A percentile compares a stretch with the other conserved stretches of the same genome.
phyloP scores from a whole-genome alignment of 2,329 filamentous ascomycete genomes.

The Talaromyces sp. region DNA sequence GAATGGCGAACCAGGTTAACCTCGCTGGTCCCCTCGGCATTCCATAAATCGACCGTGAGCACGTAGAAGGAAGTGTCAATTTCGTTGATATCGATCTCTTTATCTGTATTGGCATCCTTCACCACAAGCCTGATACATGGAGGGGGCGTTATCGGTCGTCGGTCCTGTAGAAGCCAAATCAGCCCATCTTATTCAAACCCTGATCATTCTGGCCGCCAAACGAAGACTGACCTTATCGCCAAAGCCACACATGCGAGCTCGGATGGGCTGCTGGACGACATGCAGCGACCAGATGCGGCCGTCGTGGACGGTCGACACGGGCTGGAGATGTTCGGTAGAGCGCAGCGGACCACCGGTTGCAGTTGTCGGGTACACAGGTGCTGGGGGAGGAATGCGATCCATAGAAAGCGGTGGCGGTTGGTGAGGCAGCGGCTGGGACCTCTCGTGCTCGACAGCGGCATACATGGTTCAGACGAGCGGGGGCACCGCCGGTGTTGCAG shows the following conservation, averaged over 20 bases:
- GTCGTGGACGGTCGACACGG: conserved; percentile 36
- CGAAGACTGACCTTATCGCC: conserved; percentile 73
- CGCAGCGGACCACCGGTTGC: conserved; percentile 26
- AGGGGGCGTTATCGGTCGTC: conserved; percentile 90
- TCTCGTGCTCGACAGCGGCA: conserved; percentile 30
- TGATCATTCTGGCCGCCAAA: not conserved
- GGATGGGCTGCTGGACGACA: conserved; percentile 84
- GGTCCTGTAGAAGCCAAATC: conserved; percentile 56
- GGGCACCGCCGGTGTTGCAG: conserved; percentile 13
- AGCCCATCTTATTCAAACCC: conserved; percentile 1
- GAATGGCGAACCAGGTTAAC: conserved; percentile 66
- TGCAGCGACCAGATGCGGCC: conserved; percentile 56
- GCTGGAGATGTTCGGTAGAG: conserved; percentile 30
- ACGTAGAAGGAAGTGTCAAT: conserved; percentile 65
- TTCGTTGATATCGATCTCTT: conserved; percentile 75
- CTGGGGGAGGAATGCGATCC: conserved; percentile 32
- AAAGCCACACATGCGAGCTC: conserved; percentile 97
- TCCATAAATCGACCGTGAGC: conserved; percentile 65
- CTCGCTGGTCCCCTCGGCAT: conserved; percentile 54
- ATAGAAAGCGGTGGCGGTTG: conserved; percentile 34
- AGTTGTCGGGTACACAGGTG: conserved; percentile 31
- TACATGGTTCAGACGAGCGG: conserved; percentile 30
- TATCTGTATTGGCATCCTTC: conserved; percentile 65
- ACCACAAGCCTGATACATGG: conserved; percentile 84
- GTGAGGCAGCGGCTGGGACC: conserved; percentile 29